Percentiles rank a stretch among this genome's conserved stretches.
Evolutionary conservation across 1,284 basidiomycete genomes (phyloP).

Genomic region (Boletus mariae): DNA sequence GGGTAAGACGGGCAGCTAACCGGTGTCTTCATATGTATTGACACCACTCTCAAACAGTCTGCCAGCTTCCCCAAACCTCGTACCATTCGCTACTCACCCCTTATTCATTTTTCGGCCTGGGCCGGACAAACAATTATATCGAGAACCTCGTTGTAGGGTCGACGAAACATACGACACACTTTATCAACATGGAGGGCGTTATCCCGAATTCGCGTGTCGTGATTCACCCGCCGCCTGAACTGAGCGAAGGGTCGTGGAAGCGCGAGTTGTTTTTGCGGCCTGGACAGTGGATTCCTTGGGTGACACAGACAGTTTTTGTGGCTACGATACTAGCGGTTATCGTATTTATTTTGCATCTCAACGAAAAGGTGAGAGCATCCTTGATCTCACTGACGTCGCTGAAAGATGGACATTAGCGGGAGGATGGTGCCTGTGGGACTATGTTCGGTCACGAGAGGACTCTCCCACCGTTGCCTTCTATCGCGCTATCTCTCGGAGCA

Average conservation of each 20-base stretch:
- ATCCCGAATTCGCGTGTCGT: slow-evolving; percentile 97
- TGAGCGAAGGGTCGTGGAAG: slow-evolving; percentile 66
- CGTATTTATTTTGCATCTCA: slow-evolving; percentile 84
- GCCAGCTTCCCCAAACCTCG: slow-evolving; percentile 88
- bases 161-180: slow-evolving; percentile 72
- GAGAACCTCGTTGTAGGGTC: slow-evolving; percentile 94
- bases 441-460: background rate
- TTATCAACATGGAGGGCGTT: slow-evolving; percentile 90
- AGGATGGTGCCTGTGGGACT: slow-evolving; percentile 78
- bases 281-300: slow-evolving; percentile 97
- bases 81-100: slow-evolving; percentile 90
- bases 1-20: slow-evolving; percentile 42
- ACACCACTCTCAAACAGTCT: slow-evolving; percentile 49
- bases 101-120: slow-evolving; percentile 95
- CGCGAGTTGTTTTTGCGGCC: slow-evolving; percentile 90
- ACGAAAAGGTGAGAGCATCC: slow-evolving; percentile 71
- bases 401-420: slow-evolving; percentile 50
- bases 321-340: slow-evolving; percentile 79
- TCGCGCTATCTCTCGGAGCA: too few species aligned
- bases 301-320: slow-evolving; percentile 86
- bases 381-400: slow-evolving; percentile 5
- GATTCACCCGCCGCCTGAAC: slow-evolving; percentile 74
- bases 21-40: slow-evolving; percentile 1
- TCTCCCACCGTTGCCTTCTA: too few species aligned
- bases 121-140: slow-evolving; percentile 99